These are phyloP conservation scores for Rhizodiscina lignyota DNA, from an alignment of 495 filamentous ascomycete species.

Conservation along the genomic window DNA sequence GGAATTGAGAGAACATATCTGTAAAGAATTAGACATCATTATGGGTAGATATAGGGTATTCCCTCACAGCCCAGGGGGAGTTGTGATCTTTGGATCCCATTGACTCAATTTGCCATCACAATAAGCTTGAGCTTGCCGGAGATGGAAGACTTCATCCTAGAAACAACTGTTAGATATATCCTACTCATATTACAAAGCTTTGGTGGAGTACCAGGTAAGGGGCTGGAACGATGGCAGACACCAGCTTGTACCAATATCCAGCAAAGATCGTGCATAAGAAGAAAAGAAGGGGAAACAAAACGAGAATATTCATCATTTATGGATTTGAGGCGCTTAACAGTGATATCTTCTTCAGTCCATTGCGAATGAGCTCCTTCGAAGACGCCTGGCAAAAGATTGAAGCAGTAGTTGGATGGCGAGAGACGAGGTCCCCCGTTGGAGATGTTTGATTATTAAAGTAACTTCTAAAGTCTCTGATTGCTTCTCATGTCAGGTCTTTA, in stretches of 20 bases:
- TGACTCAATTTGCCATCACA: constrained; percentile 53
- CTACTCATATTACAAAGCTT: background rate
- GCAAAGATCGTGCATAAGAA: background rate
- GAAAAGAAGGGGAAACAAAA: background rate
- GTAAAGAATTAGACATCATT: too few species aligned
- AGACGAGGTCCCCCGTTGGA: too few species aligned
- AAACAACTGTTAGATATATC: constrained; percentile 1
- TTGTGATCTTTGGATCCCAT: constrained; percentile 97
- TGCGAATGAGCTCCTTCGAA: too few species aligned
- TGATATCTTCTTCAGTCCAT: too few species aligned
- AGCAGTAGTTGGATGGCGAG: too few species aligned
- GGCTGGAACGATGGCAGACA: constrained; percentile 39
- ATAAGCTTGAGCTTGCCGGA: constrained; percentile 80
- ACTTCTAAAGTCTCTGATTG: too few species aligned
- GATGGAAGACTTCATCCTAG: constrained; percentile 90
- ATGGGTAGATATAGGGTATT: background rate
- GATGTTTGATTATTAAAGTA: too few species aligned
- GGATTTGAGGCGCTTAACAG: background rate
- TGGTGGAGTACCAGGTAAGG: constrained; percentile 54
- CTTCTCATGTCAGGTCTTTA: too few species aligned
- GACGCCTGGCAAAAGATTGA: too few species aligned
- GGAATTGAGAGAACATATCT: too few species aligned
- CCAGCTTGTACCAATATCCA: constrained; percentile 11
- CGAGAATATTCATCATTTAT: background rate
- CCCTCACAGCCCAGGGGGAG: constrained; percentile 70